These are phyloP conservation scores for Entomortierella chlamydospora DNA, from an alignment of 192 early-diverging fungal genomes.

Conservation along the genomic window DNA sequence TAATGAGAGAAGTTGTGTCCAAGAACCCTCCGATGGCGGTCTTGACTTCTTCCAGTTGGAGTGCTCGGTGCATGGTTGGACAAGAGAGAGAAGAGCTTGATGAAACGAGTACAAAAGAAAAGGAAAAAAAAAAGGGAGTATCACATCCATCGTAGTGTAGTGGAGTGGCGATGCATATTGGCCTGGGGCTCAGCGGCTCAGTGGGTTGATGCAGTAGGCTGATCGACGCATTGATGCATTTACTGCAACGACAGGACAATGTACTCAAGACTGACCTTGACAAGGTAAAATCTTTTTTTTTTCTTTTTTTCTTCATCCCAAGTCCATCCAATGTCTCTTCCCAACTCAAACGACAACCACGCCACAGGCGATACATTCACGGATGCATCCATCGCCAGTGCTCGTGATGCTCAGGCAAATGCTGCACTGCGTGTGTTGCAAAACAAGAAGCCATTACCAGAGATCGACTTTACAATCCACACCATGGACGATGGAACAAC, in stretches of 20 bases:
- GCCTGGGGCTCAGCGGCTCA: too few relatives aligned
- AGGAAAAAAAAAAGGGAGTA: not conserved
- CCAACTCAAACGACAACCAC: not conserved
- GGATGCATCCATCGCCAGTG: conserved; percentile 1
- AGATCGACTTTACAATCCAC: conserved; percentile 83
- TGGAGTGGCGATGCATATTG: too few relatives aligned
- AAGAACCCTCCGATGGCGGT: conserved; percentile 1
- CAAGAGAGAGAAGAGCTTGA: not conserved
- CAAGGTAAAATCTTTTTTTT: too few relatives aligned
- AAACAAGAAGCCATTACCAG: conserved; percentile 56
- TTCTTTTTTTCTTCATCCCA: not conserved
- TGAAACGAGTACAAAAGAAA: not conserved
- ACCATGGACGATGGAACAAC: conserved; percentile 75
- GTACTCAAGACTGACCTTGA: too few relatives aligned
- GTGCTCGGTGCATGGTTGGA: conserved; percentile 2
- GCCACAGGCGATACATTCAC: not conserved
- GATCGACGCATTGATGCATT: too few relatives aligned
- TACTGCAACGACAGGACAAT: too few relatives aligned
- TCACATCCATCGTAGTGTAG: too few relatives aligned
- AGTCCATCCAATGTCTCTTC: not conserved
- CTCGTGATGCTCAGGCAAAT: conserved; percentile 21
- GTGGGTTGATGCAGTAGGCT: too few relatives aligned
- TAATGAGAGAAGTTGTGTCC: not conserved
- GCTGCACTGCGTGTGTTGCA: conserved; percentile 41
- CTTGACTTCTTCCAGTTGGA: conserved; percentile 4